phyloP scores from a whole-genome alignment of 371 early-diverging fungal species.

The Nosema granulosis region DNA sequence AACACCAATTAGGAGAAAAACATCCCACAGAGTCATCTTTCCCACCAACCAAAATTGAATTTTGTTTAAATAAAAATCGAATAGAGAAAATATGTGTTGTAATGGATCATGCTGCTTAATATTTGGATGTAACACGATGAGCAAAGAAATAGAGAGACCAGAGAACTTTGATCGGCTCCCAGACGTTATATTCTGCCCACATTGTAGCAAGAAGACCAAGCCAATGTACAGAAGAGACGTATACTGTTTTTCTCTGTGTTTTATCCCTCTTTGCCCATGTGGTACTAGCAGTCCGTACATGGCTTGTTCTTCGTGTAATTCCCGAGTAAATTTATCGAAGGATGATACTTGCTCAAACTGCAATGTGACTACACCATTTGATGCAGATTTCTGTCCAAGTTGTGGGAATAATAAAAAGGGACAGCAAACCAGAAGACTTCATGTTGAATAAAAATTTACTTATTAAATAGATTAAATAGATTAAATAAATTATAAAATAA shows the following conservation, averaged over 20 bases:
- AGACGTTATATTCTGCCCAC: slow-evolving; percentile 38
- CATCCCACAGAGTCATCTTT: too few relatives aligned
- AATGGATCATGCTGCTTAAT: slow-evolving; percentile 28
- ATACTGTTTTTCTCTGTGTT: slow-evolving; percentile 24
- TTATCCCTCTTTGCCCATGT: slow-evolving; percentile 46
- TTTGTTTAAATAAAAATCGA: too few relatives aligned
- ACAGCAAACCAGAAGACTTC: not conserved
- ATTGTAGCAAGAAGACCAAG: slow-evolving; percentile 25
- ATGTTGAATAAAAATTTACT: not conserved
- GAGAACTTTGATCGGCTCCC: slow-evolving; percentile 41
- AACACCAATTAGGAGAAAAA: too few relatives aligned
- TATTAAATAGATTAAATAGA: too few relatives aligned
- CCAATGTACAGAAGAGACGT: slow-evolving; percentile 36
- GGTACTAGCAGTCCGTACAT: slow-evolving; percentile 30
- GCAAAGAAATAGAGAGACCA: slow-evolving; percentile 19
- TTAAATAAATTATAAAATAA: too few relatives aligned
- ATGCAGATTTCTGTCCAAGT: slow-evolving; percentile 40
- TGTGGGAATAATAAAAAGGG: slow-evolving; percentile 36
- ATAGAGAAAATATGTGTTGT: too few relatives aligned
- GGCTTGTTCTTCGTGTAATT: slow-evolving; percentile 31
- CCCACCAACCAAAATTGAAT: too few relatives aligned
- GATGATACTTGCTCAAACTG: slow-evolving; percentile 24
- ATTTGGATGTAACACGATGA: not conserved
- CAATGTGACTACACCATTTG: slow-evolving; percentile 7
- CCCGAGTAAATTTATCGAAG: not conserved